Conservation (phyloP, 2,329 filamentous ascomycete genomes). For the Sphaceloma murrayae region DNA sequence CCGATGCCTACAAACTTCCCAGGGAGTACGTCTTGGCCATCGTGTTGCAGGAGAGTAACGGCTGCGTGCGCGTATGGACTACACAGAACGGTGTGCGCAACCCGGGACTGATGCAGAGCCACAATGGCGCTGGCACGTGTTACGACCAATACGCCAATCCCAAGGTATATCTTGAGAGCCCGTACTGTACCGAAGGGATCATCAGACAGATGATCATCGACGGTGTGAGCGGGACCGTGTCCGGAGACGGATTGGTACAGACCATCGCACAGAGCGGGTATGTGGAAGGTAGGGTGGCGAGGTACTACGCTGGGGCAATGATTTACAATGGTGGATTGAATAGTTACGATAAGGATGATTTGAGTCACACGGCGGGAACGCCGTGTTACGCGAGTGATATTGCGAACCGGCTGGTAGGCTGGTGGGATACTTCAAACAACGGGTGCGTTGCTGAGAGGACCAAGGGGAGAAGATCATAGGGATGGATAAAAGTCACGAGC, state of each 20-base stretch:
- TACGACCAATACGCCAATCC: slow-evolving; percentile 25
- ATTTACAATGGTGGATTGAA: slow-evolving; percentile 43
- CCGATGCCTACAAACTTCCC: slow-evolving; percentile 24
- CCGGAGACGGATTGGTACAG: slow-evolving; percentile 37
- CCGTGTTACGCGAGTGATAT: slow-evolving; percentile 45
- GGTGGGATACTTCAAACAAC: slow-evolving; percentile 23
- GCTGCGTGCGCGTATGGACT: slow-evolving; percentile 38
- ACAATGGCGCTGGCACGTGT: slow-evolving; percentile 33
- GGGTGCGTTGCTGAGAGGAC: neutral
- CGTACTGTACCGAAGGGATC: slow-evolving; percentile 30
- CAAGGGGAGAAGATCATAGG: too few relatives aligned
- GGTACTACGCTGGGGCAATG: slow-evolving; percentile 40
- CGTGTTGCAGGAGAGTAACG: slow-evolving; percentile 39
- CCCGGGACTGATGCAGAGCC: slow-evolving; percentile 40
- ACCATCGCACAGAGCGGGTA: slow-evolving; percentile 26
- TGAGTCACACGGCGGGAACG: slow-evolving; percentile 38
- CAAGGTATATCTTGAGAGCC: slow-evolving; percentile 27
- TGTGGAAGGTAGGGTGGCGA: slow-evolving; percentile 26
- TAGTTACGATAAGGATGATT: slow-evolving; percentile 27
- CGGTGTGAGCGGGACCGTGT: slow-evolving; percentile 34
- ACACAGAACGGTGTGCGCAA: slow-evolving; percentile 29
- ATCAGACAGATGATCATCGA: slow-evolving; percentile 37
- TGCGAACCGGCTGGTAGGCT: slow-evolving; percentile 40
- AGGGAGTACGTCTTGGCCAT: slow-evolving; percentile 36
- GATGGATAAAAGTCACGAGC: slow-evolving; percentile 1